phyloP scores from a whole-genome alignment of 331 rosid species.

The Malus hybrid region DNA sequence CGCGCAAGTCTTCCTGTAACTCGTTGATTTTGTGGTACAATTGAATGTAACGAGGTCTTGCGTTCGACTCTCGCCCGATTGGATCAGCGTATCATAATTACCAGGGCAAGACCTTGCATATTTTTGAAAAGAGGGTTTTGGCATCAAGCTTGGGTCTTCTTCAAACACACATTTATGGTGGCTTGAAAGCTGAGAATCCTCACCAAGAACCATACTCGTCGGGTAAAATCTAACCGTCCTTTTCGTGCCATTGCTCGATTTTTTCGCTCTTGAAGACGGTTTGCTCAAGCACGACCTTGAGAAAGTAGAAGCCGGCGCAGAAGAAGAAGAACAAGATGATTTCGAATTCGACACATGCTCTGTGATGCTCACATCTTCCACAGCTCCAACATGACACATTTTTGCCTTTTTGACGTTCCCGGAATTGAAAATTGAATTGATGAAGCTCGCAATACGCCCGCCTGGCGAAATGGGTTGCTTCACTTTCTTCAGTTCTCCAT shows the following conservation, averaged over 20 bases:
- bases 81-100: too few relatives aligned
- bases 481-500: conserved; percentile 48
- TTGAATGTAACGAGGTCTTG: too few relatives aligned
- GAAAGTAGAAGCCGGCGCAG: conserved; percentile 29
- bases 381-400: conserved; percentile 82
- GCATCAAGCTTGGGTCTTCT: conserved; percentile 35
- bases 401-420: conserved; percentile 72
- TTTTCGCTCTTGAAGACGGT: conserved; percentile 37
- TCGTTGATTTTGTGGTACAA: too few relatives aligned
- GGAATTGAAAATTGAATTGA: conserved; percentile 65
- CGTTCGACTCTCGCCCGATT: too few relatives aligned
- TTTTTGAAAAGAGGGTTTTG: conserved; percentile 24
- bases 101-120: conserved; percentile 21
- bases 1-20: not conserved
- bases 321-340: conserved; percentile 11
- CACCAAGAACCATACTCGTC: conserved; percentile 46
- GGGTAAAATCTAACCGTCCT: conserved; percentile 64
- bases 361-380: conserved; percentile 50
- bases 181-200: conserved; percentile 27
- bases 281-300: conserved; percentile 68
- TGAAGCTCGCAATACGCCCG: conserved; percentile 54
- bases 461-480: conserved; percentile 85
- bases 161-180: conserved; percentile 30
- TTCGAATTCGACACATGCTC: conserved; percentile 39
- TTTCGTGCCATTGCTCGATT: conserved; percentile 28